Evolutionary conservation across 179 eudicot species (phyloP), one percentile per base, ranked within the genome.

Genomic region (Gypsophila paniculata): DNA sequence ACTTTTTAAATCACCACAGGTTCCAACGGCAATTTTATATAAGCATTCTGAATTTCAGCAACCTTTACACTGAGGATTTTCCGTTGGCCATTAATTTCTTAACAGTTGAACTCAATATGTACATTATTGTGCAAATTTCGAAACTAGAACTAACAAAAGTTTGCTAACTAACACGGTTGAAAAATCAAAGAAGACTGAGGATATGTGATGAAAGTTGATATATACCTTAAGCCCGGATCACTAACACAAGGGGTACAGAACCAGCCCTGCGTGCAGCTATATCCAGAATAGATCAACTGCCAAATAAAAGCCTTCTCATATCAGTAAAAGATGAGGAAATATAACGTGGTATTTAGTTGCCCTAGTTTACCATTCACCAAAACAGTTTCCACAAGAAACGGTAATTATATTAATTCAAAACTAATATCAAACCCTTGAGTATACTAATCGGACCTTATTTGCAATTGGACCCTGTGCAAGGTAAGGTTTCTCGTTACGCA

Each of bases 221-320:
- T 74, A 82, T 61, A 90, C 97, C 97, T 91, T 83, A 94, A 86
- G 69, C 91, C 79, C 60, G 99, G 99, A 84, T 86, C 86, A 74
- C 86, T 88, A 36, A 68, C 82, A 81, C 99, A 94, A 34, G 97
- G 97, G 34, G 99, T 91, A 82, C 80, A 87, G 78, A 91, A 94
- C 97, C 99, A 91, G 44, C 97, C 99, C 82, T 91, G 99, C 55
- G 82, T 85, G 82, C 99, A 94, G 81, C 89, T 83, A 72, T 88
- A 94, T 70, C 99, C 94, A 66, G 97, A 92, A 79, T 94, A 94
- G 74, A 94, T 91, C 61, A 94, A 66, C 99, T 94, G 90, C 72
- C 48, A 72, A 29, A 74, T 29, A 39, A 49, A 75, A 61, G 26
- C 32, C 46, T 9, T 65, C 17, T 71, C 38, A 58, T 71, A 58